These are phyloP conservation scores for Buddleja alternifolia DNA, from an alignment of 257 asterid species.

Conservation along the genomic window DNA sequence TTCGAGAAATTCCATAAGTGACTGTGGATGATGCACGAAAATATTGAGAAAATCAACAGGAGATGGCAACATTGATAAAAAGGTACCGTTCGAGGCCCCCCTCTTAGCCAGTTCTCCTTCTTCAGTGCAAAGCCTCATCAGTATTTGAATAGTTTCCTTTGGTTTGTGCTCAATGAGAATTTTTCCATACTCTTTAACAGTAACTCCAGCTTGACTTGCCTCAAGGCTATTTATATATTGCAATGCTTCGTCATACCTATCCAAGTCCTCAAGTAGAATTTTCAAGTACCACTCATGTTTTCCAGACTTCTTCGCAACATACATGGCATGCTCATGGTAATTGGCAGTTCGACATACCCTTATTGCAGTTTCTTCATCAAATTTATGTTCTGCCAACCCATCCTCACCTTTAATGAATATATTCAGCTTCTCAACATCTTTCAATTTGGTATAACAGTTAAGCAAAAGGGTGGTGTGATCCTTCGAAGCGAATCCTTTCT, in stretches of 20 bases:
- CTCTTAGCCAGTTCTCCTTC: slow-evolving; percentile 67
- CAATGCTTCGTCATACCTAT: slow-evolving; percentile 89
- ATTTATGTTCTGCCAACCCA: slow-evolving; percentile 77
- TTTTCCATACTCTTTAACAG: slow-evolving; percentile 92
- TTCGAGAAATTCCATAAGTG: slow-evolving; percentile 95
- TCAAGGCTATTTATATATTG: slow-evolving; percentile 86
- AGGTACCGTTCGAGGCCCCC: slow-evolving; percentile 52
- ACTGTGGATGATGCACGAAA: slow-evolving; percentile 76
- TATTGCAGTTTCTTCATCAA: slow-evolving; percentile 96
- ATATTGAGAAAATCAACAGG: slow-evolving; percentile 96
- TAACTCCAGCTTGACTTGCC: slow-evolving; percentile 94
- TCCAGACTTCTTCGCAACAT: slow-evolving; percentile 95
- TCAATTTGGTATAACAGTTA: slow-evolving; percentile 92
- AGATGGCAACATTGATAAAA: slow-evolving; percentile 91
- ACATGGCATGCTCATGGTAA: slow-evolving; percentile 98
- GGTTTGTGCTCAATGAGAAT: slow-evolving; percentile 93
- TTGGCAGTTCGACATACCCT: slow-evolving; percentile 95
- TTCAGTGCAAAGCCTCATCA: slow-evolving; percentile 93
- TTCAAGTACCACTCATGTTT: slow-evolving; percentile 93
- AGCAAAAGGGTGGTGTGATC: slow-evolving; percentile 95
- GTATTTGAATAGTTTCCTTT: slow-evolving; percentile 74
- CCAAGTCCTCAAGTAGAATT: slow-evolving; percentile 94
- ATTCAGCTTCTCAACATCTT: slow-evolving; percentile 91
- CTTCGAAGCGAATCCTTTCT: slow-evolving; percentile 92
- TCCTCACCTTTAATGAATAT: slow-evolving; percentile 85